A percentile compares a stretch with the other conserved stretches of the same genome.
Conservation (phyloP, 768 basidiomycete species). For the Astraeus odoratus region DNA sequence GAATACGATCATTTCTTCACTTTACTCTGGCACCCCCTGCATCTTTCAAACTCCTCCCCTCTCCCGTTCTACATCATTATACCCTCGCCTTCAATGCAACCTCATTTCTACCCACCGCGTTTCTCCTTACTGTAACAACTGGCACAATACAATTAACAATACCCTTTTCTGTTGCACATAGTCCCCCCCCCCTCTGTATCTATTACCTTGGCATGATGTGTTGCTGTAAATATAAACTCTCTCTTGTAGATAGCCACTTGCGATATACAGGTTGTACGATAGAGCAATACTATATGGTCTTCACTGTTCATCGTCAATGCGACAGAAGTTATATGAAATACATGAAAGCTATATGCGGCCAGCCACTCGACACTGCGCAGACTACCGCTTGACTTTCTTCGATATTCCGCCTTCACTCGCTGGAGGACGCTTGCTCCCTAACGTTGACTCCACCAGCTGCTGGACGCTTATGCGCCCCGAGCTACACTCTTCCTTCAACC, state of each 20-base stretch:
- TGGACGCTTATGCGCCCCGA: constrained; percentile 38
- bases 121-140: too few relatives aligned
- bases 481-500: constrained; percentile 54
- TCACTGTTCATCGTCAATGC: background rate
- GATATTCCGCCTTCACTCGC: constrained; percentile 11
- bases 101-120: background rate
- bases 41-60: too few relatives aligned
- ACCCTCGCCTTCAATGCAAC: too few relatives aligned
- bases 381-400: constrained; percentile 28
- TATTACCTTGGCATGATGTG: constrained; percentile 6
- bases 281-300: too few relatives aligned
- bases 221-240: constrained; percentile 1
- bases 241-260: background rate
- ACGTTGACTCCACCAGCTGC: constrained; percentile 14
- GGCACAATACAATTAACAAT: background rate
- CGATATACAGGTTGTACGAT: background rate
- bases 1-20: too few relatives aligned
- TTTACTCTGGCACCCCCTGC: too few relatives aligned
- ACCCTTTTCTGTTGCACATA: constrained; percentile 7
- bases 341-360: background rate
- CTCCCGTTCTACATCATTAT: too few relatives aligned
- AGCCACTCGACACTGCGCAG: background rate
- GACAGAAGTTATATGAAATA: background rate
- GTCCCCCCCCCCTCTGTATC: constrained; percentile 15
- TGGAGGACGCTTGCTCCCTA: constrained; percentile 22